Evolutionary conservation across 2,329 filamentous ascomycete genomes (phyloP).

Genomic region (Blumeria hordei): DNA sequence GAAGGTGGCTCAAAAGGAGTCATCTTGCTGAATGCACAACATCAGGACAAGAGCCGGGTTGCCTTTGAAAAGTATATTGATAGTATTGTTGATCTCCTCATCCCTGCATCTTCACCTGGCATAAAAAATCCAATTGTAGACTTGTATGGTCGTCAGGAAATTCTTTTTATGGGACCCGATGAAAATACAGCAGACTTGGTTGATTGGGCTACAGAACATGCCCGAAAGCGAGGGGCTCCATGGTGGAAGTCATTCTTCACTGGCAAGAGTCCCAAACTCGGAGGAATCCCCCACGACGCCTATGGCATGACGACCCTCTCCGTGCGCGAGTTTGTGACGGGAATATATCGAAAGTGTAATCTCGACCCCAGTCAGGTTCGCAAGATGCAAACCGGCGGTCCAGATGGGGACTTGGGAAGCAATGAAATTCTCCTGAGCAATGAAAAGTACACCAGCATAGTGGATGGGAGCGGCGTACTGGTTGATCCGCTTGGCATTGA

Average conservation of each 20-base stretch:
- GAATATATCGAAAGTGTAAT: conserved; percentile 88
- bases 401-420: conserved; percentile 86
- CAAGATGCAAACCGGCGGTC: conserved; percentile 95
- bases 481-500: conserved; percentile 81
- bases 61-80: conserved; percentile 99
- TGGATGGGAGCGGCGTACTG: conserved; percentile 89
- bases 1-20: conserved; percentile 97
- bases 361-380: conserved; percentile 64
- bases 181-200: conserved; percentile 97
- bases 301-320: conserved; percentile 98
- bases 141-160: conserved; percentile 82
- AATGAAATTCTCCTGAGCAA: conserved; percentile 94
- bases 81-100: conserved; percentile 81
- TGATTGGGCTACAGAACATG: conserved; percentile 96
- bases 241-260: conserved; percentile 99
- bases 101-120: conserved; percentile 72
- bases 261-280: conserved; percentile 85
- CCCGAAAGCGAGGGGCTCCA: conserved; percentile 60
- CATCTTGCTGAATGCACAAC: conserved; percentile 74
- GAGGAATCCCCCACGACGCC: conserved; percentile 83
- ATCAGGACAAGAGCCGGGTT: conserved; percentile 77
- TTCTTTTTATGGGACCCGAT: conserved; percentile 94
- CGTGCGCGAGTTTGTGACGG: conserved; percentile 84
- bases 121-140: conserved; percentile 99
- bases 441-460: conserved; percentile 83